Evolutionary conservation across 2,329 filamentous ascomycete genomes (phyloP).

Genomic region (Fusarium musae): DNA sequence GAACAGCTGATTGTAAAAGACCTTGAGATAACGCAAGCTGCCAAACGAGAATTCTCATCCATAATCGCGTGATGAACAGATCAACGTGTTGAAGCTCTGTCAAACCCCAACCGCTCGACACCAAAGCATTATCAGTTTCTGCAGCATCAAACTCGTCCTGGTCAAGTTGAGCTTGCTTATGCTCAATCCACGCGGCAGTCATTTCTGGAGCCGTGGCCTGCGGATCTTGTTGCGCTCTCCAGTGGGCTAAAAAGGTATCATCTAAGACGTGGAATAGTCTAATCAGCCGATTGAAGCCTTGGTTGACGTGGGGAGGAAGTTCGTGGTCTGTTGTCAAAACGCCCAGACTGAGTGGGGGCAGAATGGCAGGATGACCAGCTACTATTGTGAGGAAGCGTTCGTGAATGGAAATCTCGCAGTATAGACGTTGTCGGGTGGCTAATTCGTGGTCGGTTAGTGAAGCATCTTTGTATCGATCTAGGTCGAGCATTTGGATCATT

Average conservation of each 20-base stretch:
- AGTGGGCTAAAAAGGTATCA: slow-evolving; percentile 51
- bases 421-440: slow-evolving; percentile 55
- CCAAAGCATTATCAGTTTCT: slow-evolving; percentile 42
- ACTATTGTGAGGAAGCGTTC: slow-evolving; percentile 65
- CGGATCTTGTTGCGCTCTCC: slow-evolving; percentile 48
- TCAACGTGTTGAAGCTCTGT: slow-evolving; percentile 55
- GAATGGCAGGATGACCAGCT: slow-evolving; percentile 55
- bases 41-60: slow-evolving; percentile 56
- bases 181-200: slow-evolving; percentile 54
- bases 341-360: slow-evolving; percentile 45
- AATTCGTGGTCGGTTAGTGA: slow-evolving; percentile 27
- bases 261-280: slow-evolving; percentile 53
- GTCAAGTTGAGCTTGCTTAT: slow-evolving; percentile 54
- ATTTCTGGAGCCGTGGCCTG: slow-evolving; percentile 31
- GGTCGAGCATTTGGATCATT: slow-evolving; percentile 40
- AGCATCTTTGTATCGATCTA: slow-evolving; percentile 25
- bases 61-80: slow-evolving; percentile 53
- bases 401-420: slow-evolving; percentile 68
- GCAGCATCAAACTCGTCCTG: slow-evolving; percentile 50
- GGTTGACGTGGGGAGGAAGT: slow-evolving; percentile 49
- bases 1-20: slow-evolving; percentile 49
- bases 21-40: slow-evolving; percentile 54
- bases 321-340: slow-evolving; percentile 46
- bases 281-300: slow-evolving; percentile 53
- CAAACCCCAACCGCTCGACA: slow-evolving; percentile 41